Base-by-base conservation (phyloP, 768 basidiomycete genomes). In the Kwoniella bestiolae region DNA sequence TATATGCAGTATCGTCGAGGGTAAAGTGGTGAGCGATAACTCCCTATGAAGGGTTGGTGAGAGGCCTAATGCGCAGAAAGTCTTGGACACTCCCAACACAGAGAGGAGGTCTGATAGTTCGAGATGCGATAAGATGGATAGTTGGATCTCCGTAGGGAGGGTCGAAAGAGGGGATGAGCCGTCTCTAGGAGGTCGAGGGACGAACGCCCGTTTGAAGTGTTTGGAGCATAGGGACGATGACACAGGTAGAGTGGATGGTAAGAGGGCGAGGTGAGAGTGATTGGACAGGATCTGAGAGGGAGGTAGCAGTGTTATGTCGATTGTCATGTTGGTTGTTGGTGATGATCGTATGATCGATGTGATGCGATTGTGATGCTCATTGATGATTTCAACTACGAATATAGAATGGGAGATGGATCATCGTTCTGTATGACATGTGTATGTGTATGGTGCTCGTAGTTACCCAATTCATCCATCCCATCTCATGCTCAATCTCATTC, bases 291-390 rank as follows among this genome's bases (percentile, higher is more conserved):
- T 72, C 1, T 55, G 34, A 9, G 71, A 65, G 7, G 71, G 71
- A 7, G 71, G 74, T n/a, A 68, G 46, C 16, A 61, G 59, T 23
- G 71, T 70, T 41, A 75, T 61, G 67, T 75, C 71, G 67, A 69
- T 64, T 28, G 50, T 51, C 60, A 28, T n/a, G n/a, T n/a, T n/a
- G n/a, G n/a, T n/a, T n/a, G n/a, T 41, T 11, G 8, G 11, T 41
- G 38, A 41, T 41, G 38, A 18, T 11, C 18, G 38, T 0, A 41
- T 41, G 38, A 18, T 41, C 38, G 38, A 41, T 14, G 11, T n/a
- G 38, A 9, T 41, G 3, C 4, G 11, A 41, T 41, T 11, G 14
- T 18, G 8, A 41, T 41, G 38, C 12, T 11, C 11, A 41, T 41
- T n/a, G n/a, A n/a, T n/a, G 38, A 18, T 11, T 9, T 6, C 38